Evolutionary conservation across 2,329 filamentous ascomycete genomes (phyloP).

Genomic region (Diaporthe nobilis): DNA sequence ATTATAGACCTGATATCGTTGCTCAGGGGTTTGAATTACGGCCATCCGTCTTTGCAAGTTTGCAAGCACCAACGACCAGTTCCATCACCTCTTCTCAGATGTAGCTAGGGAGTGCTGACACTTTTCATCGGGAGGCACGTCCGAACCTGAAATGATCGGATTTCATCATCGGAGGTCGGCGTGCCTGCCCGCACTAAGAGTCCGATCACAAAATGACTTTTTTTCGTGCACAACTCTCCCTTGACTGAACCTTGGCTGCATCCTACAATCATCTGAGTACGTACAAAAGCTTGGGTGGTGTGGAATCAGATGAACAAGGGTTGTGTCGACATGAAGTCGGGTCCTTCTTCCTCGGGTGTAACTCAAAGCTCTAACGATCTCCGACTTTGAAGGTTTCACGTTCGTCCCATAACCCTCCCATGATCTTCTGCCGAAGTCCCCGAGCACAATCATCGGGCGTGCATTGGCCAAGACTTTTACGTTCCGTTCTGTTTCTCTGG

Average conservation of each 20-base stretch:
- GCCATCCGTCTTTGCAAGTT: no score
- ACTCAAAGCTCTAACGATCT: slow-evolving; percentile 2
- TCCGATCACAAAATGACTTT: neutral
- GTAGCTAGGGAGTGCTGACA: neutral
- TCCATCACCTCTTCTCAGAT: neutral
- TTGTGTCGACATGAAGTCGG: neutral
- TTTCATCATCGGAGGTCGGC: neutral
- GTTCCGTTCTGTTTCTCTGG: neutral
- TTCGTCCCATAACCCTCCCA: slow-evolving; percentile 23
- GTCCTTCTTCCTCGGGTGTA: neutral
- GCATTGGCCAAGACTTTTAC: slow-evolving; percentile 22
- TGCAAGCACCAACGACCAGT: no score
- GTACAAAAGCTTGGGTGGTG: neutral
- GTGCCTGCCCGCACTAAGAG: neutral
- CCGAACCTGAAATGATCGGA: neutral
- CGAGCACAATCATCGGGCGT: neutral
- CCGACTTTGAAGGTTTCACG: slow-evolving; percentile 16
- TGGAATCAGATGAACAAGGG: neutral
- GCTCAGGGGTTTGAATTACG: no score
- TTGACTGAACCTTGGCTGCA: neutral
- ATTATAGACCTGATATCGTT: no score
- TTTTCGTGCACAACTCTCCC: neutral
- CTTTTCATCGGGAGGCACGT: neutral
- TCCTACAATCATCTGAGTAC: neutral
- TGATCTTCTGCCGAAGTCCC: slow-evolving; percentile 10